These are phyloP conservation scores for Pontederia crassipes DNA, from an alignment of 176 grass and related monocot genomes.

Conservation along the genomic window DNA sequence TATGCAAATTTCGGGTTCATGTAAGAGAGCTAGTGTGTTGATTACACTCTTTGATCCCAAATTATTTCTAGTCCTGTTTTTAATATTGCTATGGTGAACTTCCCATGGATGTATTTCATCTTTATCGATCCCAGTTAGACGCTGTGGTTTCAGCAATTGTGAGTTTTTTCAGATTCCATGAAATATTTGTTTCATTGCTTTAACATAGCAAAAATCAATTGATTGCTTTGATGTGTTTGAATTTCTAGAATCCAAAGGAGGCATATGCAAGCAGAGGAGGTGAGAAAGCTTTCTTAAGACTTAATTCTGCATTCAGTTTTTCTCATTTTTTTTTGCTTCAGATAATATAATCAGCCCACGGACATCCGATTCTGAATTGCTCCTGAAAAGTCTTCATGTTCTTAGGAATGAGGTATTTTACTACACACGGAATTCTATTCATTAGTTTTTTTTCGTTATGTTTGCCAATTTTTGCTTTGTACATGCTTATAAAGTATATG, in stretches of 20 bases:
- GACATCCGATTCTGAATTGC: slow-evolving; percentile 63
- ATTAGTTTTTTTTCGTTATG: too few species aligned
- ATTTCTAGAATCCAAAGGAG: slow-evolving; percentile 77
- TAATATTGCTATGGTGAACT: slow-evolving; percentile 58
- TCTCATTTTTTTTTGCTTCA: slow-evolving; percentile 21
- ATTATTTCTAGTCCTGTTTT: slow-evolving; percentile 14
- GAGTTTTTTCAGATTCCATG: background rate
- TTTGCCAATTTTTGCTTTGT: too few species aligned
- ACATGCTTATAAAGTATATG: too few species aligned
- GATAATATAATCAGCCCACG: slow-evolving; percentile 42
- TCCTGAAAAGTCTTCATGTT: slow-evolving; percentile 59
- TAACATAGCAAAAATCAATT: slow-evolving; percentile 13
- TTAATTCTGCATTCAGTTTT: slow-evolving; percentile 8
- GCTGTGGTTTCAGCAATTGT: slow-evolving; percentile 54
- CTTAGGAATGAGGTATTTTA: slow-evolving; percentile 57
- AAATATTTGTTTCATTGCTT: slow-evolving; percentile 2
- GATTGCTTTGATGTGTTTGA: background rate
- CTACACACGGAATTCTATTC: background rate
- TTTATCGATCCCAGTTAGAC: slow-evolving; percentile 80
- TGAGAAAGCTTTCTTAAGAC: slow-evolving; percentile 19
- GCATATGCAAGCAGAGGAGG: slow-evolving; percentile 97
- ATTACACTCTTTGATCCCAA: too few species aligned
- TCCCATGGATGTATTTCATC: slow-evolving; percentile 95
- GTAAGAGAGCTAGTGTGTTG: too few species aligned
- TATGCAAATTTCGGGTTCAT: background rate